Conservation (phyloP, 345 rosid species). For the Hypericum perforatum region DNA sequence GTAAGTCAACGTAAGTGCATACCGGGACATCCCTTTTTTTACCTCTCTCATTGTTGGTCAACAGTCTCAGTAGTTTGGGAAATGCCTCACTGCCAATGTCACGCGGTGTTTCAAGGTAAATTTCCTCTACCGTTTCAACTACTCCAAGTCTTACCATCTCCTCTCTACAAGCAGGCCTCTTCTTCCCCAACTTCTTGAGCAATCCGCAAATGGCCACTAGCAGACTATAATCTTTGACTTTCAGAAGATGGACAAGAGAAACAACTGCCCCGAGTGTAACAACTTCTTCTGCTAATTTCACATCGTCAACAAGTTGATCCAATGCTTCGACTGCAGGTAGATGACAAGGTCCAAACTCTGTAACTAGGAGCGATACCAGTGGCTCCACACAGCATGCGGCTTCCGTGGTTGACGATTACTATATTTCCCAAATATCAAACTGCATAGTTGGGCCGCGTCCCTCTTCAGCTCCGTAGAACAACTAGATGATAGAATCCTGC, state of each 20-base stretch:
- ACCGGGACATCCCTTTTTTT: too few species aligned
- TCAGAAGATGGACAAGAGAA: conserved; percentile 95
- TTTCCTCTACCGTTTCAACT: conserved; percentile 74
- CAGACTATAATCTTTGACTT: conserved; percentile 75
- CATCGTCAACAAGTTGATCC: conserved; percentile 95
- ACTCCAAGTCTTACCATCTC: conserved; percentile 99
- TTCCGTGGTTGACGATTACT: conserved; percentile 87
- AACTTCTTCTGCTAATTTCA: conserved; percentile 93
- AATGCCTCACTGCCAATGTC: conserved; percentile 87
- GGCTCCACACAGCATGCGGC: conserved; percentile 99
- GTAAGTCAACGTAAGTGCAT: too few species aligned
- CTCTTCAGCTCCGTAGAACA: conserved; percentile 93
- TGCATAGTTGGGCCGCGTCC: conserved; percentile 95
- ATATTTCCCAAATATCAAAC: conserved; percentile 86
- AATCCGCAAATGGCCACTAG: conserved; percentile 94
- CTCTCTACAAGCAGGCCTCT: conserved; percentile 91
- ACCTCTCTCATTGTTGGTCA: conserved; percentile 96
- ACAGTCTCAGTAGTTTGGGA: conserved; percentile 81
- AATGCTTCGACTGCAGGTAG: conserved; percentile 87
- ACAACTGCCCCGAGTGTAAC: conserved; percentile 98
- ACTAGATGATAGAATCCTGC: too few species aligned
- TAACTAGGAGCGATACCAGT: conserved; percentile 83
- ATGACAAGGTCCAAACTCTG: conserved; percentile 87
- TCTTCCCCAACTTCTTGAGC: conserved; percentile 92
- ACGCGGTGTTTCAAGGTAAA: conserved; percentile 89